phyloP scores from a whole-genome alignment of 495 filamentous ascomycete species.

The Evernia prunastri region DNA sequence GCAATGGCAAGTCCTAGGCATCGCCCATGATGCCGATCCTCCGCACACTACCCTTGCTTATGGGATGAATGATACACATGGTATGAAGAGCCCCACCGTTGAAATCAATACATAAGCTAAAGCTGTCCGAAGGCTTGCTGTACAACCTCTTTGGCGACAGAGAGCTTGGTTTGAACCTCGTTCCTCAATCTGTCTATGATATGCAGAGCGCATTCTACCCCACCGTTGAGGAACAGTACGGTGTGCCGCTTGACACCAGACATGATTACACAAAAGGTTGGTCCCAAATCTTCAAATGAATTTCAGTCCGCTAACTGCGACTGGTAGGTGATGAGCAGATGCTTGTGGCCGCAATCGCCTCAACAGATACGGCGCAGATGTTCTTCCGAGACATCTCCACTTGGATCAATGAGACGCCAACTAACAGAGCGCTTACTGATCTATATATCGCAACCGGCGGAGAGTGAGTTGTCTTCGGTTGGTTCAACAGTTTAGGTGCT shows the following conservation, averaged over 20 bases:
- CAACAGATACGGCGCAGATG: conserved; percentile 36
- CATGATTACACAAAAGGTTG: conserved; percentile 44
- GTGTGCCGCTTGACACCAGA: conserved; percentile 48
- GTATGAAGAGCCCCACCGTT: conserved; percentile 13
- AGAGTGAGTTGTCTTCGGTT: conserved; percentile 31
- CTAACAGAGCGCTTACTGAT: conserved; percentile 48
- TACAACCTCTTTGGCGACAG: conserved; percentile 50
- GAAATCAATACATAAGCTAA: not conserved
- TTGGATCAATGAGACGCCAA: conserved; percentile 51
- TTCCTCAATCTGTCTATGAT: conserved; percentile 45
- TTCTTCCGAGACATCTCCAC: conserved; percentile 43
- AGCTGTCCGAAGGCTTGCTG: conserved; percentile 27
- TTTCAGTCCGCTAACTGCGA: not conserved
- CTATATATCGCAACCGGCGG: conserved; percentile 46
- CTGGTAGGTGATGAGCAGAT: conserved; percentile 5
- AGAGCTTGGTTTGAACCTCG: conserved; percentile 41
- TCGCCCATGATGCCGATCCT: conserved; percentile 58
- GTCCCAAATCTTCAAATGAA: not conserved
- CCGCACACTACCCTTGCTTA: conserved; percentile 81
- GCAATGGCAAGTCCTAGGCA: conserved; percentile 69
- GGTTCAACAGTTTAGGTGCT: not conserved
- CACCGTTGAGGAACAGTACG: conserved; percentile 40
- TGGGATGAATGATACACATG: conserved; percentile 40
- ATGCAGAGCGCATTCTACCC: conserved; percentile 52
- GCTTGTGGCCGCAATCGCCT: conserved; percentile 42